Evolutionary conservation across 2,329 filamentous ascomycete genomes (phyloP).

Genomic region (Dryadomyces quercus-mongolicae): DNA sequence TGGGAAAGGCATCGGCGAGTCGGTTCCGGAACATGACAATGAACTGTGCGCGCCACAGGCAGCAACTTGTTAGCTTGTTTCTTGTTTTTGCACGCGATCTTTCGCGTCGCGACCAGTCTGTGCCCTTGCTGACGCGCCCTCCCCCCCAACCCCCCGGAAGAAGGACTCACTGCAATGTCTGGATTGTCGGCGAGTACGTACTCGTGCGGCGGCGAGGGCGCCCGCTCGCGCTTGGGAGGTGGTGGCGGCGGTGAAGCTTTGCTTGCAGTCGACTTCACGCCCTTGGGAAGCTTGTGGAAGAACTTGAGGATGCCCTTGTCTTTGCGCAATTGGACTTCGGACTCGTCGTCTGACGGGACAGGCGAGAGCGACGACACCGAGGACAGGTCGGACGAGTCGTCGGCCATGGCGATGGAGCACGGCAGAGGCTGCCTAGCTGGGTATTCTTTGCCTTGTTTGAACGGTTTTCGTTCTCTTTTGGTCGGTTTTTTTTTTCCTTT

Average conservation of each 20-base stretch:
- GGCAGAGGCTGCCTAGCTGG: no score
- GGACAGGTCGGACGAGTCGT: constrained; percentile 52
- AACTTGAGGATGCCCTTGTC: constrained; percentile 53
- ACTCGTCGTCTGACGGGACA: constrained; percentile 38
- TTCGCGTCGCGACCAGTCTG: constrained; percentile 32
- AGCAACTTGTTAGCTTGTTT: constrained; percentile 14
- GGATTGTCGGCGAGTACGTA: constrained; percentile 81
- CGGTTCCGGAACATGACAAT: constrained; percentile 96
- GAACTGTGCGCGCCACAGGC: constrained; percentile 48
- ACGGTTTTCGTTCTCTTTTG: no score
- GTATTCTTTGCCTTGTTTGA: no score
- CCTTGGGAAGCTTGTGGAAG: constrained; percentile 42
- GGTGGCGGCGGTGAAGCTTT: constrained; percentile 30
- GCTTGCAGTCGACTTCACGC: constrained; percentile 13
- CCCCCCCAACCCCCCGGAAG: no score
- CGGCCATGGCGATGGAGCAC: constrained; percentile 34
- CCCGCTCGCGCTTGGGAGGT: constrained; percentile 58
- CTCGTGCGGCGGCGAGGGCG: constrained; percentile 82
- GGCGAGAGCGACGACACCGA: constrained; percentile 37
- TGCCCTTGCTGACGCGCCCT: constrained; percentile 14
- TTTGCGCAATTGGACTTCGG: constrained; percentile 35
- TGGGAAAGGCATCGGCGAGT: constrained; percentile 80
- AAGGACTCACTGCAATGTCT: constrained; percentile 73
- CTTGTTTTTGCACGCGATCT: constrained; percentile 32
- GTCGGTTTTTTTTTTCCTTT: no score